Conservation (phyloP, 129 eudicot species). For the Pulicaria dysenterica region DNA sequence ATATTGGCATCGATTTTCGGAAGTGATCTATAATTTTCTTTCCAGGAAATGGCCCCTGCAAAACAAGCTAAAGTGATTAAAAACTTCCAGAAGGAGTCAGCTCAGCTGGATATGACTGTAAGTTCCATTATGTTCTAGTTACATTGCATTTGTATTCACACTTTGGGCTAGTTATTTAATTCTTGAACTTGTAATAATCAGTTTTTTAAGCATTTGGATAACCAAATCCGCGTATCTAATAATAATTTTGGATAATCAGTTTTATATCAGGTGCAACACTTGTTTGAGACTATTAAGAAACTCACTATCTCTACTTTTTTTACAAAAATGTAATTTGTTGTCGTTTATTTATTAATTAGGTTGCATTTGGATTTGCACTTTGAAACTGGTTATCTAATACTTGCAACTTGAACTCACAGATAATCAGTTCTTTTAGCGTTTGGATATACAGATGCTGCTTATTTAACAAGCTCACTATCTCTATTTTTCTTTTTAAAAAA, state of each 20-base stretch:
- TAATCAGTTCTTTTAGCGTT: too few species aligned
- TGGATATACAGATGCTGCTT: too few species aligned
- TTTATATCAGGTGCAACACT: slow-evolving; percentile 4
- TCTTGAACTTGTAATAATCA: not conserved
- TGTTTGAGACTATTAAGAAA: not conserved
- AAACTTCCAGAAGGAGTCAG: slow-evolving; percentile 84
- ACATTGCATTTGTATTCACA: not conserved
- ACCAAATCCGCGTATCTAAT: not conserved
- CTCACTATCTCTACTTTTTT: too few species aligned
- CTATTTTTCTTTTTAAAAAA: too few species aligned
- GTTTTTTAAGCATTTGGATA: not conserved
- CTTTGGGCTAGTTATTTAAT: not conserved
- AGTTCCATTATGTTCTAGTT: slow-evolving; percentile 8
- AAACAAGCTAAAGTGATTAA: slow-evolving; percentile 83
- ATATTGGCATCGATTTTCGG: not conserved
- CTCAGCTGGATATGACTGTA: slow-evolving; percentile 97
- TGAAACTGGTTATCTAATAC: not conserved
- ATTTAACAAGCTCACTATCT: too few species aligned
- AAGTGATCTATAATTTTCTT: not conserved
- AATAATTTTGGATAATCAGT: not conserved
- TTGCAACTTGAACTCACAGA: not conserved
- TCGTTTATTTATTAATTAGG: too few species aligned
- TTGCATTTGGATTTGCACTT: not conserved
- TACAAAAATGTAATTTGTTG: too few species aligned
- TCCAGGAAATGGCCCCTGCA: slow-evolving; percentile 92